phyloP scores from a whole-genome alignment of 208 protist species.

The Angomonas deanei region DNA sequence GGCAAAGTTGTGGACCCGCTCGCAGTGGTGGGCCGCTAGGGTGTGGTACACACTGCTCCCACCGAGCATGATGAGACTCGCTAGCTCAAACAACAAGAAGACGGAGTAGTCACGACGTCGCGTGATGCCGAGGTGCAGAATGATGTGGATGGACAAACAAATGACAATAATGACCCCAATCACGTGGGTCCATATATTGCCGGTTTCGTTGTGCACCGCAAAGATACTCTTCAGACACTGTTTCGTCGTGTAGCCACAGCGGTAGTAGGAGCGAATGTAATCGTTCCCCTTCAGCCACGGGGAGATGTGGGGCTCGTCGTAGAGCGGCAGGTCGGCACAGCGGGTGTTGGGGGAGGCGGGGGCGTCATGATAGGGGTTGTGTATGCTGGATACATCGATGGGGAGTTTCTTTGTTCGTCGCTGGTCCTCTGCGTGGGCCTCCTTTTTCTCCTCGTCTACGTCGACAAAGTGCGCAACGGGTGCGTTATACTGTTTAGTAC shows the following conservation, averaged over 20 bases:
- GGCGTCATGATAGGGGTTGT: neutral
- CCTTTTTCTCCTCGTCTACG: too few relatives aligned
- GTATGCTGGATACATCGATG: too few relatives aligned
- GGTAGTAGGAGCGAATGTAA: slow-evolving; percentile 34
- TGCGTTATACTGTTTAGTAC: too few relatives aligned
- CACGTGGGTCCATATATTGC: slow-evolving; percentile 64
- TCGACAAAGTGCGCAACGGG: too few relatives aligned
- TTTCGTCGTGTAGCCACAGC: slow-evolving; percentile 25
- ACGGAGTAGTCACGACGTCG: slow-evolving; percentile 10
- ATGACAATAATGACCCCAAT: slow-evolving; percentile 28
- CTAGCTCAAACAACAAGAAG: slow-evolving; percentile 27
- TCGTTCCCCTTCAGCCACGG: slow-evolving; percentile 20
- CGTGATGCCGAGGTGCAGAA: slow-evolving; percentile 6
- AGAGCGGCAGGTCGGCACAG: slow-evolving; percentile 11
- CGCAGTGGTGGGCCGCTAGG: slow-evolving; percentile 23
- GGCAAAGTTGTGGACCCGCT: slow-evolving; percentile 19
- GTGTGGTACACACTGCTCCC: slow-evolving; percentile 38
- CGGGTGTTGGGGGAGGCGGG: slow-evolving; percentile 7
- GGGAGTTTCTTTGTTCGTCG: too few relatives aligned
- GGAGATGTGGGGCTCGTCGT: slow-evolving; percentile 19
- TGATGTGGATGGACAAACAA: slow-evolving; percentile 16
- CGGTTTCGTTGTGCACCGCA: slow-evolving; percentile 52
- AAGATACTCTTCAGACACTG: slow-evolving; percentile 37
- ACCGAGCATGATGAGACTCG: slow-evolving; percentile 30
- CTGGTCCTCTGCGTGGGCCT: too few relatives aligned